Evolutionary conservation across 202 grass and related monocot species (phyloP).

Genomic region (Hordeum pubiflorum): DNA sequence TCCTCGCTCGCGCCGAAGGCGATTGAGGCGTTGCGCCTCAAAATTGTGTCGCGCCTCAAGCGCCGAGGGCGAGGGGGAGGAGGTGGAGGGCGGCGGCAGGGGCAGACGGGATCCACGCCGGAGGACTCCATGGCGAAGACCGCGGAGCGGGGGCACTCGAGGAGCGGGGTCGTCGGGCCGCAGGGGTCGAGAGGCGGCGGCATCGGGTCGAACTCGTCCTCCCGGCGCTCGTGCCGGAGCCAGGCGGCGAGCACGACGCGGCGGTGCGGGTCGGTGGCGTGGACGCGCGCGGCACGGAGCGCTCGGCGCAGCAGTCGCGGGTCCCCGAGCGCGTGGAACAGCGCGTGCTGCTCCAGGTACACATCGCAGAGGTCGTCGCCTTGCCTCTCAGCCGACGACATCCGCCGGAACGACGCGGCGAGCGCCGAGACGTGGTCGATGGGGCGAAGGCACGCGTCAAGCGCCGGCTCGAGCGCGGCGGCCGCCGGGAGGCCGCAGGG

Average conservation of each 20-base stretch:
- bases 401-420: slow-evolving; percentile 43
- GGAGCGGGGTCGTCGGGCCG: slow-evolving; percentile 58
- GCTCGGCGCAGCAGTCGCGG: slow-evolving; percentile 55
- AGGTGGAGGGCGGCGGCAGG: slow-evolving; percentile 39
- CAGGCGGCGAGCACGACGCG: slow-evolving; percentile 82
- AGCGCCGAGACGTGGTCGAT: slow-evolving; percentile 50
- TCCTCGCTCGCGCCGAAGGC: not conserved
- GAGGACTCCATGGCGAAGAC: slow-evolving; percentile 34
- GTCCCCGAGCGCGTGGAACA: slow-evolving; percentile 54
- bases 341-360: slow-evolving; percentile 76
- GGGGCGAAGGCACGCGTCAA: slow-evolving; percentile 57
- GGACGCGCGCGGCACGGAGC: slow-evolving; percentile 56
- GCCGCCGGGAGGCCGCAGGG: slow-evolving; percentile 65
- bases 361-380: slow-evolving; percentile 57
- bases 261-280: slow-evolving; percentile 60
- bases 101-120: slow-evolving; percentile 42
- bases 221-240: slow-evolving; percentile 81
- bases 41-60: slow-evolving; percentile 5
- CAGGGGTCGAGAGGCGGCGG: slow-evolving; percentile 51
- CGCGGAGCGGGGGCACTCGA: slow-evolving; percentile 79
- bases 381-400: slow-evolving; percentile 10
- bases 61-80: not conserved
- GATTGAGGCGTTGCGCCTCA: slow-evolving; percentile 7
- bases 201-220: slow-evolving; percentile 67
- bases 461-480: slow-evolving; percentile 56